Evolutionary conservation across 2,329 filamentous ascomycete genomes (phyloP), one percentile per base, ranked within the genome.

Genomic region (Truncatella angustata): DNA sequence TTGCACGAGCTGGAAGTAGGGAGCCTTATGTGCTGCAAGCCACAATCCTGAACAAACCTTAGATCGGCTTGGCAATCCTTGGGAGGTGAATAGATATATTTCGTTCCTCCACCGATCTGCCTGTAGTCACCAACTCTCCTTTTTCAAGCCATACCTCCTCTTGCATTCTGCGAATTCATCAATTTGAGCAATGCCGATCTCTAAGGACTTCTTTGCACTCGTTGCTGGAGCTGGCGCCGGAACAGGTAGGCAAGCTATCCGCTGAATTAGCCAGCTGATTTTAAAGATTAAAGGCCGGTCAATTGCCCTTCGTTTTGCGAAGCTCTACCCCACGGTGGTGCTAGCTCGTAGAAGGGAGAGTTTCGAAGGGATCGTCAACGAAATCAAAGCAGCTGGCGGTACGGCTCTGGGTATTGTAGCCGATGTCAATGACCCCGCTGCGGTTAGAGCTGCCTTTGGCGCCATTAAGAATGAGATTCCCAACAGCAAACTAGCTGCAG

Each of bases 281-380:
- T 12, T 12, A 16, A 21, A 24, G 12, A 10, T 16, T 18, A 11
- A 32, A 75, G 76, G 77, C 57, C 66, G 73, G 36, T 70, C 78
- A 2, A 66, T 73, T 5, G 84, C 84, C 18, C 70, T 80, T 50
- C 78, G 77, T 53, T 87, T 88, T 64, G 77, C 82, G 35, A 70
- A 83, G 55, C 63, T 78, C 7, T 94, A 93, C 63, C 82, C 87
- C 0, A 86, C 93, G 1, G 86, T 89, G 2, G 75, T 93, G 1
- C 79, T 93, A n/a, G 84, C 89, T 11, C 85, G 89, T 46, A 83
- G 75, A 14, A 77, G 84, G 0, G 77, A 82, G 37, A 88, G 78
- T 67, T 90, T 85, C 70, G 75, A 82, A 51, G 71, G 76, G n/a
- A 76, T 90, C 3, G 85, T 88, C 5, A 66, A 78, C 3, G 87